Conservation (phyloP, 129 eudicot species). For the Flaveria brownii region DNA sequence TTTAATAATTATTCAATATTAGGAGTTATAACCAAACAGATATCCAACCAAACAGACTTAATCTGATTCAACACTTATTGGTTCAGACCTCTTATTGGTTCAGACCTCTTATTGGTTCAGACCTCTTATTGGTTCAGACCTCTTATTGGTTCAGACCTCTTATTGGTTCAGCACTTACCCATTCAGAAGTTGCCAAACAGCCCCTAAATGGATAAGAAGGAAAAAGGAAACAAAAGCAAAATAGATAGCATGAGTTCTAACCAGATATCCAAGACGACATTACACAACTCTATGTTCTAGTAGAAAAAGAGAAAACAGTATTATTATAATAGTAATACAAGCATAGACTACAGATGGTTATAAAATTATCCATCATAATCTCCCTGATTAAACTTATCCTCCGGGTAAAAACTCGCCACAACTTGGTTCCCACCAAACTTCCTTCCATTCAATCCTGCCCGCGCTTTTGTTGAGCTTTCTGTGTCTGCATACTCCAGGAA, state of each 20-base stretch:
- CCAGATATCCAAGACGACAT: constrained; percentile 22
- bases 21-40: too few species aligned
- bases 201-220: not conserved
- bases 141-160: too few species aligned
- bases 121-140: too few species aligned
- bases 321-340: constrained; percentile 27
- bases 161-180: too few species aligned
- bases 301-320: not conserved
- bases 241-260: constrained; percentile 6
- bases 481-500: constrained; percentile 74
- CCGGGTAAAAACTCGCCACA: constrained; percentile 84
- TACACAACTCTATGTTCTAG: constrained; percentile 17
- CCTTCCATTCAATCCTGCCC: constrained; percentile 87
- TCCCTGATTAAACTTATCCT: constrained; percentile 66
- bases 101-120: too few species aligned
- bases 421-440: constrained; percentile 94
- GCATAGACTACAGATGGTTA: constrained; percentile 1
- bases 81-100: too few species aligned
- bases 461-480: constrained; percentile 74
- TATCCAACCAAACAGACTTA: too few species aligned
- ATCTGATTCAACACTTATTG: too few species aligned
- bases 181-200: too few species aligned
- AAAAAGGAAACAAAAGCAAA: not conserved
- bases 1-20: too few species aligned
- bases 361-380: constrained; percentile 65